Percentiles rank a stretch among this genome's conserved stretches.
Evolutionary conservation across 2,329 filamentous ascomycete species (phyloP).

Genomic region (Alternaria sp.): DNA sequence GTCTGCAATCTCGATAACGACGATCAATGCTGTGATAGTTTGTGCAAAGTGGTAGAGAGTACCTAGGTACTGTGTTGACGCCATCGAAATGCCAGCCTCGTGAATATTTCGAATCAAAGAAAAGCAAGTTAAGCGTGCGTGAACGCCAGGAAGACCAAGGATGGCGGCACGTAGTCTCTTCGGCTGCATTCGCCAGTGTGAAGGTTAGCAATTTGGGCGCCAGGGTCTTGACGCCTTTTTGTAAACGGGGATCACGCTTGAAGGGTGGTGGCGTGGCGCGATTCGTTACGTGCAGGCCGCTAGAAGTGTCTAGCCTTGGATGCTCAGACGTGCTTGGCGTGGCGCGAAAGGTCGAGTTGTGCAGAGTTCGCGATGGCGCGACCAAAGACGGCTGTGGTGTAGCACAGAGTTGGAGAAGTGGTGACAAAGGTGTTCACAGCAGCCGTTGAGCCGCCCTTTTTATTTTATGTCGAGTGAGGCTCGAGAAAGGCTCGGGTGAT

Average conservation of each 20-base stretch:
- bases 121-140: slow-evolving; percentile 14
- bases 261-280: slow-evolving; percentile 20
- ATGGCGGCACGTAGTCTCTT: slow-evolving; percentile 24
- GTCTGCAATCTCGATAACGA: slow-evolving; percentile 30
- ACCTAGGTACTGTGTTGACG: background rate
- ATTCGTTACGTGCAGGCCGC: slow-evolving; percentile 32
- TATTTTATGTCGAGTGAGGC: background rate
- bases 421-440: slow-evolving; percentile 18
- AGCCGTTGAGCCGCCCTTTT: slow-evolving; percentile 20
- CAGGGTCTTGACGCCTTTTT: slow-evolving; percentile 33
- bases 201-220: slow-evolving; percentile 20
- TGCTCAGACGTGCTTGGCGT: slow-evolving; percentile 35
- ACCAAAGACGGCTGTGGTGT: slow-evolving; percentile 24
- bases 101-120: slow-evolving; percentile 14
- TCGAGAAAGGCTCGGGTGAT: background rate
- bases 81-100: background rate
- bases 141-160: slow-evolving; percentile 3
- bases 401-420: slow-evolving; percentile 16
- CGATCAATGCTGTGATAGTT: slow-evolving; percentile 22
- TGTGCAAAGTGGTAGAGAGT: background rate
- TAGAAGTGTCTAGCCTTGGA: slow-evolving; percentile 34
- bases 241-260: slow-evolving; percentile 42
- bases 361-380: slow-evolving; percentile 34
- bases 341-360: slow-evolving; percentile 38
- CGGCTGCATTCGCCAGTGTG: slow-evolving; percentile 13